Conservation (phyloP, 345 rosid species). For the Boechera retrofracta region DNA sequence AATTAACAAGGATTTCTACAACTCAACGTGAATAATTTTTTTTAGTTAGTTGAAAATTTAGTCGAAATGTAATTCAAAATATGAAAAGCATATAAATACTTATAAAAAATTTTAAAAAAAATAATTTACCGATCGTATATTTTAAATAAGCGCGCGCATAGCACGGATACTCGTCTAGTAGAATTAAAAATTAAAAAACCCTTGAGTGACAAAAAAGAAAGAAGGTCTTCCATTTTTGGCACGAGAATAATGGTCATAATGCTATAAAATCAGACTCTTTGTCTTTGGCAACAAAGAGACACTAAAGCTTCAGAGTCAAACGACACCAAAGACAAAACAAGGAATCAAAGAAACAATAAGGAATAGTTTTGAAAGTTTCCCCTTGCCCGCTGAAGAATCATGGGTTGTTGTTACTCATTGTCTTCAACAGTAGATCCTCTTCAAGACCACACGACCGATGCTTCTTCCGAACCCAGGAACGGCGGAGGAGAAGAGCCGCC, state of each 20-base stretch:
- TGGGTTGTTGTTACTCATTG: constrained; percentile 82
- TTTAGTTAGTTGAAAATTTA: neutral
- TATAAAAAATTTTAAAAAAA: neutral
- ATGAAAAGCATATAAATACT: neutral
- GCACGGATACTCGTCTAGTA: neutral
- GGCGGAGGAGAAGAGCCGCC: constrained; percentile 38
- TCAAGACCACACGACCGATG: neutral
- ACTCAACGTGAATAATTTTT: neutral
- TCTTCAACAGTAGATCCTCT: constrained; percentile 44
- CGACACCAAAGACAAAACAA: constrained; percentile 10
- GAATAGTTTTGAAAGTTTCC: constrained; percentile 9
- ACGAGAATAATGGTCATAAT: constrained; percentile 19
- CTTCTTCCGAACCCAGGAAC: neutral
- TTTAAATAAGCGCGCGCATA: neutral
- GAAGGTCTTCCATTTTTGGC: constrained; percentile 22
- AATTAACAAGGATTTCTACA: neutral
- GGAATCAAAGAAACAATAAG: neutral
- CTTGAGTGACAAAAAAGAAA: constrained; percentile 13
- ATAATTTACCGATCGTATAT: neutral
- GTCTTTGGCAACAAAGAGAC: constrained; percentile 31
- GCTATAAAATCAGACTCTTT: constrained; percentile 16
- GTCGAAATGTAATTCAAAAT: neutral
- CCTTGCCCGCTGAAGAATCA: constrained; percentile 23
- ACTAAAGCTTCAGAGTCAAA: constrained; percentile 35
- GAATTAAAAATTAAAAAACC: neutral